A percentile compares a stretch with the other conserved stretches of the same genome.
Conservation (phyloP, 257 asterid genomes). For the Solanum infundibuliforme region DNA sequence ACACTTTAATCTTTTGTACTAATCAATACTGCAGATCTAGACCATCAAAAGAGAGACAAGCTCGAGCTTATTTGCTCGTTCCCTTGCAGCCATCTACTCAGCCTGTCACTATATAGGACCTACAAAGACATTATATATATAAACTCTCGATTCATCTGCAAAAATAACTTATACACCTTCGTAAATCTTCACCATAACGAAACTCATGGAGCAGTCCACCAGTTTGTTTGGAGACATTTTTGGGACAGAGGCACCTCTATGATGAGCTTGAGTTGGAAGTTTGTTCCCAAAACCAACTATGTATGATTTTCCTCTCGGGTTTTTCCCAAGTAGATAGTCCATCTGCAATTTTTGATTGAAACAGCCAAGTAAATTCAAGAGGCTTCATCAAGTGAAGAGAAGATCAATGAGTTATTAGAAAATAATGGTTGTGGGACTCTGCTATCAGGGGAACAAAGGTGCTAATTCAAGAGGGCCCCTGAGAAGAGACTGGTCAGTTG, state of each 20-base stretch:
- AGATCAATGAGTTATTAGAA: too few relatives aligned
- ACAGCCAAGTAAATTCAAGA: background rate
- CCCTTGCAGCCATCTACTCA: background rate
- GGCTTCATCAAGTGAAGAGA: background rate
- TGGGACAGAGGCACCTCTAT: slow-evolving; percentile 84
- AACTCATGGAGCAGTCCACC: slow-evolving; percentile 50
- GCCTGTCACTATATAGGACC: background rate
- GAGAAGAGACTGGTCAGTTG: too few relatives aligned
- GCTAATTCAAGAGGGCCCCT: too few relatives aligned
- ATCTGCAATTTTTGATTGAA: slow-evolving; percentile 25
- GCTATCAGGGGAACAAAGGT: too few relatives aligned
- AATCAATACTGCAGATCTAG: background rate
- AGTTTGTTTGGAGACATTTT: slow-evolving; percentile 1
- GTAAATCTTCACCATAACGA: slow-evolving; percentile 8
- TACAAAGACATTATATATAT: background rate
- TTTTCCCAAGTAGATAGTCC: slow-evolving; percentile 67
- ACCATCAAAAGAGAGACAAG: background rate
- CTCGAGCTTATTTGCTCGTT: background rate
- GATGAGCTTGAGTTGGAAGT: slow-evolving; percentile 74
- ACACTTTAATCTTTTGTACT: background rate
- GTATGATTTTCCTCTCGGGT: slow-evolving; percentile 49
- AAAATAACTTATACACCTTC: background rate
- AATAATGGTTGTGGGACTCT: too few relatives aligned
- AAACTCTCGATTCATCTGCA: background rate
- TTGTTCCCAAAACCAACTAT: slow-evolving; percentile 80